Percentiles rank a stretch among this genome's conserved stretches.
phyloP scores from a whole-genome alignment of 2,329 filamentous ascomycete genomes.

The Talaromyces sp. region DNA sequence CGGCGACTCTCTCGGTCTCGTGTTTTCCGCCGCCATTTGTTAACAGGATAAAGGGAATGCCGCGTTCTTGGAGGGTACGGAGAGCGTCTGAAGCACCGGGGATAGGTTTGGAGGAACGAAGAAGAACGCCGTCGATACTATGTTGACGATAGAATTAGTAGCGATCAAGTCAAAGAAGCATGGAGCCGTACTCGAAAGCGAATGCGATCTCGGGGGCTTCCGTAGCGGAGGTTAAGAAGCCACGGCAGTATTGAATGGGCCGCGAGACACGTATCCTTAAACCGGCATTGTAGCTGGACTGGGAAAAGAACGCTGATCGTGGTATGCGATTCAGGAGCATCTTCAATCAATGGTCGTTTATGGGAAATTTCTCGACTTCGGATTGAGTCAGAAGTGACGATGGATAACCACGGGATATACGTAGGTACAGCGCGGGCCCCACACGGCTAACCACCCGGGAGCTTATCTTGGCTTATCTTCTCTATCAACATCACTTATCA shows the following conservation, averaged over 20 bases:
- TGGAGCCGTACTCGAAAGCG: slow-evolving; percentile 42
- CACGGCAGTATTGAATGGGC: slow-evolving; percentile 19
- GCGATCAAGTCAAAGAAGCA: background rate
- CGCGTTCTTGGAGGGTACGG: slow-evolving; percentile 65
- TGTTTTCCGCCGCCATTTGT: slow-evolving; percentile 92
- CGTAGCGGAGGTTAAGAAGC: slow-evolving; percentile 30
- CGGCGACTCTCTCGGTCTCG: slow-evolving; percentile 68
- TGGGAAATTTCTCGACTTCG: background rate
- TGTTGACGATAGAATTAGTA: slow-evolving; percentile 3
- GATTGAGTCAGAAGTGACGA: background rate
- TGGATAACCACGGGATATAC: slow-evolving; percentile 1
- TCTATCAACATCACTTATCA: background rate
- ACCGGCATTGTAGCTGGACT: background rate
- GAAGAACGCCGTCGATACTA: slow-evolving; percentile 90
- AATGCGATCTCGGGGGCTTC: slow-evolving; percentile 43
- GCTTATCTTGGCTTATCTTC: background rate
- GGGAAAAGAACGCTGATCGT: background rate
- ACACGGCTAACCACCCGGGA: background rate
- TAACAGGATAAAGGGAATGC: slow-evolving; percentile 87
- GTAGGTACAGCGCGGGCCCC: background rate
- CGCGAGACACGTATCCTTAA: background rate
- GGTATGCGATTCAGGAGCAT: slow-evolving; percentile 11
- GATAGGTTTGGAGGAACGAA: slow-evolving; percentile 75
- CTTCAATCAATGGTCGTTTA: background rate
- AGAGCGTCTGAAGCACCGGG: slow-evolving; percentile 74